These are phyloP conservation scores for Chytriomyces confervae DNA, from an alignment of 192 early-diverging fungal species.

Conservation along the genomic window DNA sequence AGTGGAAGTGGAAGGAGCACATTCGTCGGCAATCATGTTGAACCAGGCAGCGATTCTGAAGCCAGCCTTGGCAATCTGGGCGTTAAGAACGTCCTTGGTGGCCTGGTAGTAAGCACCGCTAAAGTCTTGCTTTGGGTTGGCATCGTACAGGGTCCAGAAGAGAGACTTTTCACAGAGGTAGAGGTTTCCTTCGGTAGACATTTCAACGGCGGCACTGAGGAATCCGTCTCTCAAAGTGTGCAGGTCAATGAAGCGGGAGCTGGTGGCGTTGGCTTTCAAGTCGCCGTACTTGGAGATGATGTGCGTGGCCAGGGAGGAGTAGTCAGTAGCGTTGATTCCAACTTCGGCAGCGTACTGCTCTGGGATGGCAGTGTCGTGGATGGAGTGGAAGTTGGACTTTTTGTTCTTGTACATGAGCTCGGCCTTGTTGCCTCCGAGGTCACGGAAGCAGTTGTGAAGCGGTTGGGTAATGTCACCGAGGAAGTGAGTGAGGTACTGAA, in stretches of 20 bases:
- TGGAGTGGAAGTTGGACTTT: conserved; percentile 38
- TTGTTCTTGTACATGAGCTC: conserved; percentile 20
- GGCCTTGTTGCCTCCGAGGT: conserved; percentile 29
- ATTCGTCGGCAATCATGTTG: conserved; percentile 39
- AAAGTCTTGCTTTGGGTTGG: conserved; percentile 47
- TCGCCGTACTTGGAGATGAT: conserved; percentile 9
- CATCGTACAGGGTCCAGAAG: conserved; percentile 43
- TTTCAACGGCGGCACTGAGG: conserved; percentile 29
- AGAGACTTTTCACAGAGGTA: neutral
- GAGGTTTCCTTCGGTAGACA: conserved; percentile 23
- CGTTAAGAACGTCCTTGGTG: conserved; percentile 29
- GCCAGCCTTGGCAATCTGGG: conserved; percentile 55
- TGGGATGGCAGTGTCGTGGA: conserved; percentile 48
- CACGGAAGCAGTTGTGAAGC: conserved; percentile 48
- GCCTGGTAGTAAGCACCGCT: conserved; percentile 45
- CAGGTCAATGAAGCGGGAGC: conserved; percentile 14
- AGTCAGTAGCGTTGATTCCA: conserved; percentile 12
- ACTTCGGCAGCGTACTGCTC: conserved; percentile 27
- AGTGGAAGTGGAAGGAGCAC: neutral
- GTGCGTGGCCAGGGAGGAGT: neutral
- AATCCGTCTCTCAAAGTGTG: conserved; percentile 1
- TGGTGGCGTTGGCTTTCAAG: conserved; percentile 9
- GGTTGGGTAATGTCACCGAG: conserved; percentile 55
- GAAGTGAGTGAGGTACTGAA: conserved; percentile 52
- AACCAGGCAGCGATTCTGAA: conserved; percentile 50